phyloP scores from a whole-genome alignment of 495 filamentous ascomycete genomes.

The Durotheca rogersii region DNA sequence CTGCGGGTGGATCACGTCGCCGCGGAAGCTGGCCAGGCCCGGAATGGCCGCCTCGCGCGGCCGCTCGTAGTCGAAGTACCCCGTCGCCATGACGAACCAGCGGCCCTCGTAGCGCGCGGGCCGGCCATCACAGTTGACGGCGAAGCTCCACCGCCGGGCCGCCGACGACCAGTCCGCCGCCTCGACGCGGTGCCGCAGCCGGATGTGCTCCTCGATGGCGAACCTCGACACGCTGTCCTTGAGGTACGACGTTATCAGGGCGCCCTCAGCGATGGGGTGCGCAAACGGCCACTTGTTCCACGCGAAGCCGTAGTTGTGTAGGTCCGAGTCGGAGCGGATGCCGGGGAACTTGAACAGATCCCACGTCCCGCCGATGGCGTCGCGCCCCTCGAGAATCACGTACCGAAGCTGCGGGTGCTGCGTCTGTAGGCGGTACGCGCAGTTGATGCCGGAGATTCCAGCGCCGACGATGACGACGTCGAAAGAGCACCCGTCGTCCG shows the following conservation, averaged over 20 bases:
- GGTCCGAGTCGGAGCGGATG: not conserved
- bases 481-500: no score
- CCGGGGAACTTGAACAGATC: not conserved
- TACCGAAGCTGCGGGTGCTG: not conserved
- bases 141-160: slow-evolving; percentile 61
- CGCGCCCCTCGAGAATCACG: not conserved
- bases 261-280: slow-evolving; percentile 61
- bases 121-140: slow-evolving; percentile 52
- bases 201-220: slow-evolving; percentile 64
- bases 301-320: not conserved
- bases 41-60: slow-evolving; percentile 59
- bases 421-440: not conserved
- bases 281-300: slow-evolving; percentile 59
- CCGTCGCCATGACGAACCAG: slow-evolving; percentile 62
- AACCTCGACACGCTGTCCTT: slow-evolving; percentile 56
- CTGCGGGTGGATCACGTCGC: slow-evolving; percentile 60
- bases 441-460: not conserved
- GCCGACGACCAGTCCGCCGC: slow-evolving; percentile 61
- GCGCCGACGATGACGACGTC: not conserved
- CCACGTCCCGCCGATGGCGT: not conserved
- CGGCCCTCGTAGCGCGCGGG: slow-evolving; percentile 36
- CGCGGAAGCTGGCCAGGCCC: slow-evolving; percentile 58
- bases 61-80: slow-evolving; percentile 68
- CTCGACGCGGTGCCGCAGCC: slow-evolving; percentile 57
- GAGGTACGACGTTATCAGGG: slow-evolving; percentile 62